Conservation (phyloP, 441 rosid genomes). For the Pelargonium exstipulatum region DNA sequence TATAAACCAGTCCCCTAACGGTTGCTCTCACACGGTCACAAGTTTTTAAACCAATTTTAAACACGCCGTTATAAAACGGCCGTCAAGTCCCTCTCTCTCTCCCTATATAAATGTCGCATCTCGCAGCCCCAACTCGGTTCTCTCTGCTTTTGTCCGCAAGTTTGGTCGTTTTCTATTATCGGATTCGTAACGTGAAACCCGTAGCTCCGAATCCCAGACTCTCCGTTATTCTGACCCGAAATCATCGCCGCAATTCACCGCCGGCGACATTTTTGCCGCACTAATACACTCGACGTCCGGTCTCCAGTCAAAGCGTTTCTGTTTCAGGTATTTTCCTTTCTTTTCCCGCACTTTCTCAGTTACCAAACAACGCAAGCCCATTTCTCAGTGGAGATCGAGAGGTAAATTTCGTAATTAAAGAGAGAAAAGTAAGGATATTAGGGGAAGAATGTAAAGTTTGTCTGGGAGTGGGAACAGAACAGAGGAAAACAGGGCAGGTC, state of each 20-base stretch:
- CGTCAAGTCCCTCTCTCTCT: background rate
- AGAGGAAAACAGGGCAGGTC: background rate
- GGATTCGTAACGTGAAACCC: too few species aligned
- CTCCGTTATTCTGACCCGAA: background rate
- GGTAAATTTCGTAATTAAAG: background rate
- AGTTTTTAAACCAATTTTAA: background rate
- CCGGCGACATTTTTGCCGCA: too few species aligned
- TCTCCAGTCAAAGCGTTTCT: background rate
- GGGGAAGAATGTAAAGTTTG: too few species aligned
- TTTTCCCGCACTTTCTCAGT: constrained; percentile 1
- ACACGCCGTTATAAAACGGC: background rate
- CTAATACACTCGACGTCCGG: too few species aligned
- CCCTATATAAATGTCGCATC: background rate
- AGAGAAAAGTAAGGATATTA: background rate
- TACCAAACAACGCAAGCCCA: background rate
- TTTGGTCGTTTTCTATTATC: too few species aligned
- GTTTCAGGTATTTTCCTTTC: background rate
- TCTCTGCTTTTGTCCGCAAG: background rate
- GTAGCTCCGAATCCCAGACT: background rate
- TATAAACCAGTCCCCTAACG: background rate
- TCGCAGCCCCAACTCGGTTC: background rate
- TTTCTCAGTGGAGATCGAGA: background rate
- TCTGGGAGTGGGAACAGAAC: background rate
- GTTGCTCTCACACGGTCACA: background rate
- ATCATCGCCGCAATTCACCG: background rate